Percentiles rank a stretch among this genome's conserved stretches.
Conservation (phyloP, 371 early-diverging fungal species). For the Mortierella sp. region DNA sequence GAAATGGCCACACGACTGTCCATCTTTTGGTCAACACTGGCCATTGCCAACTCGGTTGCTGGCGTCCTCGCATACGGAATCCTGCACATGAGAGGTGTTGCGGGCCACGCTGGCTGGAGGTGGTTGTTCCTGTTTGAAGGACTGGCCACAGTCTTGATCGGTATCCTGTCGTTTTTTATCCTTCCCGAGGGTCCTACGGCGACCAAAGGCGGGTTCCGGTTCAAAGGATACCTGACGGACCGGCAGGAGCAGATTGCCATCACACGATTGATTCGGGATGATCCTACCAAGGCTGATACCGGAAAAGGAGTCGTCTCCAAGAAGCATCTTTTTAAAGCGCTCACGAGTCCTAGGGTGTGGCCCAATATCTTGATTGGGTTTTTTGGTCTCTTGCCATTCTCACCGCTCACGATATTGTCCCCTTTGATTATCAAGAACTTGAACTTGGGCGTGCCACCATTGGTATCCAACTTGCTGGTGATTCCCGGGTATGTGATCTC, state of each 20-base stretch:
- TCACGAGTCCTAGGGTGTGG: conserved; percentile 59
- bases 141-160: conserved; percentile 49
- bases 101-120: conserved; percentile 57
- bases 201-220: conserved; percentile 55
- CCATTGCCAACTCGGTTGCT: conserved; percentile 58
- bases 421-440: conserved; percentile 61
- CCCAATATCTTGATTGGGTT: conserved; percentile 56
- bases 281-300: conserved; percentile 60
- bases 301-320: conserved; percentile 53
- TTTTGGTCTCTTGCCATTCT: conserved; percentile 54
- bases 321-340: conserved; percentile 57
- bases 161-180: conserved; percentile 56
- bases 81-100: conserved; percentile 58
- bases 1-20: conserved; percentile 59
- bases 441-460: conserved; percentile 57
- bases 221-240: conserved; percentile 56
- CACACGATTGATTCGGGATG: conserved; percentile 65
- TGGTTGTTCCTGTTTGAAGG: conserved; percentile 59
- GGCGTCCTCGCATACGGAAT: conserved; percentile 58
- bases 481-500: conserved; percentile 61
- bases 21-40: conserved; percentile 61
- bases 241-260: conserved; percentile 61
- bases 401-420: conserved; percentile 58
- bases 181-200: conserved; percentile 57
- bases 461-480: conserved; percentile 62